These are phyloP conservation scores for Fraxinus americana DNA, from an alignment of 257 asterid genomes.

Conservation along the genomic window DNA sequence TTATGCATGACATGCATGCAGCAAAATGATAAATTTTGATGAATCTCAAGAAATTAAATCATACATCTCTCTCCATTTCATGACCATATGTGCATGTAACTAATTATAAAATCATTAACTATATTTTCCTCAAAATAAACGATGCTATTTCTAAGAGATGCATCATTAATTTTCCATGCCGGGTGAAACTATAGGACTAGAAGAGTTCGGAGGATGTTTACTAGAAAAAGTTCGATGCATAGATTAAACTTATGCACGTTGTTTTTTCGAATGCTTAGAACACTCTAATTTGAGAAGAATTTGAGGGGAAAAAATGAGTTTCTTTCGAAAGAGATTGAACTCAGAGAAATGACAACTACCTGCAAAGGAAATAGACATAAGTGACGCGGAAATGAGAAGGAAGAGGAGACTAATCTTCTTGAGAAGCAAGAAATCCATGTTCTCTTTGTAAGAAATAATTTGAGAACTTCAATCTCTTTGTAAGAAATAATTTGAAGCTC, in stretches of 20 bases:
- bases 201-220: too few species aligned
- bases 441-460: neutral
- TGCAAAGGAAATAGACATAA: slow-evolving; percentile 65
- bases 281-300: neutral
- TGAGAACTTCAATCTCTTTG: neutral
- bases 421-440: slow-evolving; percentile 18
- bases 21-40: neutral
- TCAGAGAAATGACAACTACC: slow-evolving; percentile 32
- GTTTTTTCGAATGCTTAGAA: neutral
- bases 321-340: neutral
- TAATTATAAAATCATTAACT: too few species aligned
- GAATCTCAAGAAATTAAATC: too few species aligned
- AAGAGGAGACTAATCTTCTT: slow-evolving; percentile 61
- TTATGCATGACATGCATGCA: too few species aligned
- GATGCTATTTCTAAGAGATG: too few species aligned
- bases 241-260: neutral
- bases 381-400: slow-evolving; percentile 62
- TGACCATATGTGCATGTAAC: too few species aligned
- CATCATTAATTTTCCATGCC: too few species aligned
- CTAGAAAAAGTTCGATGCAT: neutral
- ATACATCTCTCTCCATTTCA: too few species aligned
- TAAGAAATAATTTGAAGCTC: neutral
- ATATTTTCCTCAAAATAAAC: too few species aligned
- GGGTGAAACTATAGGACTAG: too few species aligned
- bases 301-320: neutral